Conservation (phyloP, 345 rosid species). For the Cardamine chenopodiifolia region DNA sequence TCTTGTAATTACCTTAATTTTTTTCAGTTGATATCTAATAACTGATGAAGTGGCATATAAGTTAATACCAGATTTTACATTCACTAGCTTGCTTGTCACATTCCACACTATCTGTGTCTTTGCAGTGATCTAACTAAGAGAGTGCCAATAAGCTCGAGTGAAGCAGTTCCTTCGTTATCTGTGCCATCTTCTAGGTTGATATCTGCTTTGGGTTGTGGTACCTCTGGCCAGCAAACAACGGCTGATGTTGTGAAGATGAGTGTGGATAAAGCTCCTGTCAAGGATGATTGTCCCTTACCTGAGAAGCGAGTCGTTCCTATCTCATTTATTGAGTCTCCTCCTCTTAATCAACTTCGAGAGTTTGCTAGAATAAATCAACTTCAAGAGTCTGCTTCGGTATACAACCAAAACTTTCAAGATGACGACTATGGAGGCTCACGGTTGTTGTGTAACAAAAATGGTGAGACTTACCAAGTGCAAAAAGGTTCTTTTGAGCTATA, state of each 20-base stretch:
- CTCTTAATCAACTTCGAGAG: slow-evolving; percentile 45
- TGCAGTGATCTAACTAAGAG: slow-evolving; percentile 62
- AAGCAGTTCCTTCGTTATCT: slow-evolving; percentile 49
- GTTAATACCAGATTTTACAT: background rate
- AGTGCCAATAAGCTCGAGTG: slow-evolving; percentile 38
- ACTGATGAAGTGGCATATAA: background rate
- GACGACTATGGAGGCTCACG: slow-evolving; percentile 42
- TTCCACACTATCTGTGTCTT: background rate
- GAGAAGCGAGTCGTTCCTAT: slow-evolving; percentile 47
- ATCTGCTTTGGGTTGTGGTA: slow-evolving; percentile 32
- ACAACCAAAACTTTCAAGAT: no score
- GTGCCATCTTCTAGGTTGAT: slow-evolving; percentile 57
- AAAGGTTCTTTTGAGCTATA: slow-evolving; percentile 48
- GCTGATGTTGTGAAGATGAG: slow-evolving; percentile 77
- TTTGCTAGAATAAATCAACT: slow-evolving; percentile 49
- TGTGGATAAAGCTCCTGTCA: slow-evolving; percentile 33
- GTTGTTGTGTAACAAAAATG: slow-evolving; percentile 48
- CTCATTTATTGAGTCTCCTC: slow-evolving; percentile 52
- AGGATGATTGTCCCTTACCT: slow-evolving; percentile 51
- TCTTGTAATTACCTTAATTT: slow-evolving; percentile 4
- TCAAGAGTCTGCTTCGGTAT: slow-evolving; percentile 49
- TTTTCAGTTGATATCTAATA: background rate
- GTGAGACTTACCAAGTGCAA: slow-evolving; percentile 42
- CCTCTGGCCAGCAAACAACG: slow-evolving; percentile 69
- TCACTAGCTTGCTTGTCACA: background rate